Conservation (phyloP, 306 rosid species). For the Cucurbita ficifolia region DNA sequence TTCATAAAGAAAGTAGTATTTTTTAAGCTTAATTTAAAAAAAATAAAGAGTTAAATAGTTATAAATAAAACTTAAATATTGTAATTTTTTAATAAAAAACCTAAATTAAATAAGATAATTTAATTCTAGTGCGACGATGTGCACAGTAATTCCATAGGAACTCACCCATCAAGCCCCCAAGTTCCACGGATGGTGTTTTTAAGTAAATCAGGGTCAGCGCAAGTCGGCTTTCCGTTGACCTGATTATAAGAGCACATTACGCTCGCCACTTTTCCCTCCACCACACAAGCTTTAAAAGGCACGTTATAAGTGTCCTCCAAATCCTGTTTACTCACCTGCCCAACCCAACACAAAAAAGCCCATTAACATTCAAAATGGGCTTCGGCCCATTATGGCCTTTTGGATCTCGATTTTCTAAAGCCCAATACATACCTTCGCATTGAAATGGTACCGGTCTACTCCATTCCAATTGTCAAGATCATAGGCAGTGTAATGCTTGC, state of each 20-base stretch:
- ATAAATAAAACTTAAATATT: no score
- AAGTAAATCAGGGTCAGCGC: constrained; percentile 73
- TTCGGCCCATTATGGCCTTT: neutral
- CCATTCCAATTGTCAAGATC: constrained; percentile 94
- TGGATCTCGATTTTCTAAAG: neutral
- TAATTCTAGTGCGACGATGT: no score
- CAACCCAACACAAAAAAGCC: neutral
- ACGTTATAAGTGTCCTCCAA: constrained; percentile 69
- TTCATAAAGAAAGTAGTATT: no score
- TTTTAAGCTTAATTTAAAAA: no score
- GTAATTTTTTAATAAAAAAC: no score
- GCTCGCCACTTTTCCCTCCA: constrained; percentile 76
- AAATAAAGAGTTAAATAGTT: no score
- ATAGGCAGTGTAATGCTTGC: constrained; percentile 88
- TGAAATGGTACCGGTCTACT: constrained; percentile 62
- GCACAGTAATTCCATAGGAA: neutral
- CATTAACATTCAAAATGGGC: neutral
- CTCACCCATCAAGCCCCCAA: constrained; percentile 85
- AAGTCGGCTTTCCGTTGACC: constrained; percentile 89
- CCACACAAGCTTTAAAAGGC: constrained; percentile 75
- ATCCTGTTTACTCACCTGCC: constrained; percentile 76
- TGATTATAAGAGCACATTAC: constrained; percentile 97
- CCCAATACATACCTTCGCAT: constrained; percentile 52
- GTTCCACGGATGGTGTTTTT: constrained; percentile 59
- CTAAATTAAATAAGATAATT: neutral